Evolutionary conservation across 768 basidiomycete species (phyloP), one percentile per base, ranked within the genome.

Genomic region (Holtermanniella nyarrowii): DNA sequence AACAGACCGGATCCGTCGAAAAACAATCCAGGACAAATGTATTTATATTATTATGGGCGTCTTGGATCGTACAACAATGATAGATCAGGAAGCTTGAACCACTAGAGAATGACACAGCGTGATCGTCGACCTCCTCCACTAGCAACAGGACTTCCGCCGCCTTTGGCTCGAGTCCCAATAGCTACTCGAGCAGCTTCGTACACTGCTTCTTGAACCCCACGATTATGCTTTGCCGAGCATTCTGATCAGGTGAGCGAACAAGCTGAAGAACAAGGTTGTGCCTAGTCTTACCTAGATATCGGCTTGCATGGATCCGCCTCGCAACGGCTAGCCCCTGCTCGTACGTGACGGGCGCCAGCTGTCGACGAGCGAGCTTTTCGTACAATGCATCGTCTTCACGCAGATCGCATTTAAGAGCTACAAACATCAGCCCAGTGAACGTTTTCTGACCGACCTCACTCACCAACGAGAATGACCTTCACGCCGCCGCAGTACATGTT

Each of bases 141-240:
- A 37, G 16, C 10, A 16, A 37, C 31, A 37, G 31, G 31, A 21
- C 54, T 56, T 2, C 61, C 63, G 11, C 53, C 54, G 2, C 62
- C 62, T 37, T 62, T 63, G 0, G 64, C 44, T 43, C 57, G 41
- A 44, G 52, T 62, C 1, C 57, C 55, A 11, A 71, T 42, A 0
- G 68, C 56, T 10, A 71, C 66, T 14, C 61, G 39, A 2, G 70
- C 59, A 7, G 66, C 86, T 68, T 96, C 93, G 59, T 86, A 80
- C 64, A 97, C 90, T 7, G 91, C 89, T 68, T 97, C 91, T 24
- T 80, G 77, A 11, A 97, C 90, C 3, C 93, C 93, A 44, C 93
- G 81, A 60, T 95, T 91, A 65, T 93, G 89, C 72, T 96, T 96
- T 5, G 93, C 90, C 57, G 89, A 93, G 68, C 93, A 96, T 76